These are phyloP conservation scores for Suillus tomentosus DNA, from an alignment of 768 basidiomycete species.

Conservation along the genomic window DNA sequence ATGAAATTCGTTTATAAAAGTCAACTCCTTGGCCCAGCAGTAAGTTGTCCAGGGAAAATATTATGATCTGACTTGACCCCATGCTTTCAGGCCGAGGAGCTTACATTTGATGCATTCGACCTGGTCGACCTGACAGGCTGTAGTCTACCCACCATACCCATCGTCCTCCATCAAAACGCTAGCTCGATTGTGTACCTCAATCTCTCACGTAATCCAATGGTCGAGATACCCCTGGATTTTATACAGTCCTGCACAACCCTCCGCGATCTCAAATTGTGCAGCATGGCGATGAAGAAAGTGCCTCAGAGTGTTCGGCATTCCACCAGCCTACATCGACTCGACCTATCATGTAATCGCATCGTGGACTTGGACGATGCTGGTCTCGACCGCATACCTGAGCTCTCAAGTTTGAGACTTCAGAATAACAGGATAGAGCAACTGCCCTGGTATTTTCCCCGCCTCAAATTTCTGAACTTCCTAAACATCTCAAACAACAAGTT, in stretches of 20 bases:
- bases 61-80: constrained; percentile 4
- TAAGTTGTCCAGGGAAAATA: constrained; percentile 36
- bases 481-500: constrained; percentile 98
- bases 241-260: constrained; percentile 84
- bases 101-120: constrained; percentile 70
- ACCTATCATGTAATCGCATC: constrained; percentile 91
- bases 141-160: constrained; percentile 85
- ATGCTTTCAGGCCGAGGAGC: constrained; percentile 65
- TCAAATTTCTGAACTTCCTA: constrained; percentile 70
- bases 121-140: constrained; percentile 80
- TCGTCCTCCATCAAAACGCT: constrained; percentile 81
- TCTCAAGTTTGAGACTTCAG: constrained; percentile 72
- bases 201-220: constrained; percentile 91
- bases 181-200: constrained; percentile 83
- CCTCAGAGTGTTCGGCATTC: constrained; percentile 83
- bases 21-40: constrained; percentile 63
- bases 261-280: constrained; percentile 81
- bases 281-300: constrained; percentile 94
- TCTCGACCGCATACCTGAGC: constrained; percentile 72
- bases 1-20: constrained; percentile 90
- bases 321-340: constrained; percentile 71
- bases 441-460: constrained; percentile 80
- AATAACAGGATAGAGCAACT: constrained; percentile 91
- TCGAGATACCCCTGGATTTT: constrained; percentile 96
- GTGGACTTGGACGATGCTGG: constrained; percentile 84